Conservation (phyloP, 1,284 basidiomycete species). For the Exsudoporus floridanus region DNA sequence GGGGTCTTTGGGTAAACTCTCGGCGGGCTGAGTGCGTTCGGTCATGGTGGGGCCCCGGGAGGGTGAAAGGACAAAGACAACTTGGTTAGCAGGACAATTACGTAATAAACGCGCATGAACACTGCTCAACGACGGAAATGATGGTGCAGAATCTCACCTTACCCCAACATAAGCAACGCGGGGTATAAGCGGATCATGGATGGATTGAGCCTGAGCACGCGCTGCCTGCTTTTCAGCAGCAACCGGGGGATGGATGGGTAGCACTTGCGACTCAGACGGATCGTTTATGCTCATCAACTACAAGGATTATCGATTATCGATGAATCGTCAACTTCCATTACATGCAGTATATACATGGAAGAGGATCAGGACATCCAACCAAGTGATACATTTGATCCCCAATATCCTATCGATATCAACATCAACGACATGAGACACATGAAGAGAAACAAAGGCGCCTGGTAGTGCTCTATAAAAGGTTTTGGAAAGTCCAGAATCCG, state of each 20-base stretch:
- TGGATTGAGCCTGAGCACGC: too few relatives aligned
- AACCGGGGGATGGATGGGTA: too few relatives aligned
- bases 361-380: neutral
- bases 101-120: slow-evolving; percentile 4
- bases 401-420: slow-evolving; percentile 7
- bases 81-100: neutral
- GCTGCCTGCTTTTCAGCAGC: too few relatives aligned
- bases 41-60: slow-evolving; percentile 14
- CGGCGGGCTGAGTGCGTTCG: slow-evolving; percentile 38
- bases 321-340: too few relatives aligned
- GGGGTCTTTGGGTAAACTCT: slow-evolving; percentile 29
- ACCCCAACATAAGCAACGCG: too few relatives aligned
- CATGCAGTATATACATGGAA: neutral
- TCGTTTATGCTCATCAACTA: too few relatives aligned
- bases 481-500: slow-evolving; percentile 17
- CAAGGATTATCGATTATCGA: neutral
- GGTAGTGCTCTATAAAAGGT: slow-evolving; percentile 18
- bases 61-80: neutral
- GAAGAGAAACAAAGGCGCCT: neutral
- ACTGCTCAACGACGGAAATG: too few relatives aligned
- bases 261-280: too few relatives aligned
- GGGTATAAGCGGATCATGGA: too few relatives aligned
- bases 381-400: neutral
- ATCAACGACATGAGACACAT: slow-evolving; percentile 2
- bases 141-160: too few relatives aligned